These are phyloP conservation scores for Diutina siamensis DNA, from an alignment of 1,139 yeast genomes.

Conservation along the genomic window DNA sequence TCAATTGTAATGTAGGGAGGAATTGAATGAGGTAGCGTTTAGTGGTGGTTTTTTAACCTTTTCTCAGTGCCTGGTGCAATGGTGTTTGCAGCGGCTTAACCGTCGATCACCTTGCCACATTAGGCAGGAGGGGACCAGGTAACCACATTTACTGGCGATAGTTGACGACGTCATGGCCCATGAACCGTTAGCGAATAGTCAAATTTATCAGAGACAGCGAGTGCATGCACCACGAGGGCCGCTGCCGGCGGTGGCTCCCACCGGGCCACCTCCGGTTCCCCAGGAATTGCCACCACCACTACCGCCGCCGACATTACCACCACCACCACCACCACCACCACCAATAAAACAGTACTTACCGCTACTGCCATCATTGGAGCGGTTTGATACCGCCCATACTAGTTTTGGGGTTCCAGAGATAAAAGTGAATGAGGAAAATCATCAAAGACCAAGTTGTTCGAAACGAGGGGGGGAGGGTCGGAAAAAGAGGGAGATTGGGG, in stretches of 20 bases:
- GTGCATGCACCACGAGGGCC: neutral
- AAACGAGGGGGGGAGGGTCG: neutral
- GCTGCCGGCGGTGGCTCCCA: neutral
- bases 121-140: neutral
- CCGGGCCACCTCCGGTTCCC: neutral
- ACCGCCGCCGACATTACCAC: neutral
- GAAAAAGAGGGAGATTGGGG: neutral
- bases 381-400: conserved; percentile 4
- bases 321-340: neutral
- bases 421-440: neutral
- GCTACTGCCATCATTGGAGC: neutral
- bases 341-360: neutral
- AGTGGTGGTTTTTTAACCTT: neutral
- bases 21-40: neutral
- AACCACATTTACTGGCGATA: too few species aligned
- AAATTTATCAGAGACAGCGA: neutral
- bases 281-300: neutral
- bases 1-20: too few species aligned
- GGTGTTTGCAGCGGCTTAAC: too few species aligned
- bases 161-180: too few species aligned
- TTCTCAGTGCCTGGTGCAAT: too few species aligned
- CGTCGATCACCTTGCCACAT: too few species aligned
- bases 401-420: neutral
- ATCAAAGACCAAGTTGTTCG: neutral
- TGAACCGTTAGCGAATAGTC: too few species aligned